Base-by-base conservation (phyloP, 2,329 filamentous ascomycete species). In the Talaromyces sp. region DNA sequence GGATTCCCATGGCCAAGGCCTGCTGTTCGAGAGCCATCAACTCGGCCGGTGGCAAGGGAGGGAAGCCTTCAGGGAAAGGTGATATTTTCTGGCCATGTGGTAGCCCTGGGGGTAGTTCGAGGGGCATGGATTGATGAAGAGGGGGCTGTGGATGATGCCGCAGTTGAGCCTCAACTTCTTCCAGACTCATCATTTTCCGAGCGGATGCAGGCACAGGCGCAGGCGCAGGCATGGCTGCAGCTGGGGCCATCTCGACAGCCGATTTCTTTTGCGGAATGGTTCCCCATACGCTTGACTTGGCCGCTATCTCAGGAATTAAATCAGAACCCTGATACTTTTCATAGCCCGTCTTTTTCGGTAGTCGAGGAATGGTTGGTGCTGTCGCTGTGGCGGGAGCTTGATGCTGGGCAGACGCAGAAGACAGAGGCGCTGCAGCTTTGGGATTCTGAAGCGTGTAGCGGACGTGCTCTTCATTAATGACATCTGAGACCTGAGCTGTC, bases 111-210 rank as follows among this genome's bases (percentile, higher is more conserved):
- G 70, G 62, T n/a, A 68, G 63, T 28, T 73, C 73, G 36, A 69
- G 70, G 39, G 70, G 51, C 1, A 55, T 36, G 25, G 30, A 49
- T 22, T 32, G 57, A 4, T 60, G 61, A 22, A 58, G 53, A 27
- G 65, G 44, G 59, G 66, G 61, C 57, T 66, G 54, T 61, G 71
- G 65, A 67, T 93, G 88, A 36, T 85, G 82, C 63, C 90, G 86
- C 88, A 99, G 93, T 65, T 92, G 88, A 59, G 93, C 93, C 78
- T 99, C 95, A 22, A 99, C 93, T 78, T 99, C 95, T 73, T 98
- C 95, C 70, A 99, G 76, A 70, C 92, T 98, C 89, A 99, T 88
- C 78, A 97, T 88, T 80, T 93, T 97, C 70, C 87, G 87, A 49
- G 82, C 69, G 54, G 78, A 74, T n/a, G 71, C 68, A 54, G 67